A percentile compares a stretch with the other conserved stretches of the same genome.
These are phyloP conservation scores for Arthroderma uncinatum DNA, from an alignment of 2,329 filamentous ascomycete species.

Conservation along the genomic window DNA sequence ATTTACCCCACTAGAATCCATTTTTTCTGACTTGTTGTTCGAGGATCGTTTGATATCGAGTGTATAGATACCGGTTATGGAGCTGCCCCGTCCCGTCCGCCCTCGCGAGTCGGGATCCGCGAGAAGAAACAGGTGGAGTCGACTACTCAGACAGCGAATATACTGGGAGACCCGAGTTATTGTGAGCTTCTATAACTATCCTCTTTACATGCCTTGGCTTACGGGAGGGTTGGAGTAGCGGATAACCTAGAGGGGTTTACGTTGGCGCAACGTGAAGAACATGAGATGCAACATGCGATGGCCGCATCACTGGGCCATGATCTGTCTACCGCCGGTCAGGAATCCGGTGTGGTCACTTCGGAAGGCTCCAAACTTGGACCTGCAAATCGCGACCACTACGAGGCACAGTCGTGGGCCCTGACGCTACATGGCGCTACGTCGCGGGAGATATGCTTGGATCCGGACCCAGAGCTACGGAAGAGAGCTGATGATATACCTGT, in stretches of 20 bases:
- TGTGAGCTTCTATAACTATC: not conserved
- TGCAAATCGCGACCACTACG: slow-evolving; percentile 45
- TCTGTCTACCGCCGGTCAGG: slow-evolving; percentile 32
- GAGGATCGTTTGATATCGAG: slow-evolving; percentile 15
- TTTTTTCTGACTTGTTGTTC: slow-evolving; percentile 5
- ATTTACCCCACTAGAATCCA: not conserved
- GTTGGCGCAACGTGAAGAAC: slow-evolving; percentile 35
- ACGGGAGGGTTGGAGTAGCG: not conserved
- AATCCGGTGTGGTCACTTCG: slow-evolving; percentile 41
- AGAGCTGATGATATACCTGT: slow-evolving; percentile 41
- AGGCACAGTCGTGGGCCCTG: slow-evolving; percentile 46
- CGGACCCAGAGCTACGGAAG: slow-evolving; percentile 40
- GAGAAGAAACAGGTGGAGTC: not conserved
- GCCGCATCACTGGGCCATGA: slow-evolving; percentile 35
- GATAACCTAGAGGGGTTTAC: slow-evolving; percentile 18
- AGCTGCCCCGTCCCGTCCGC: slow-evolving; percentile 37
- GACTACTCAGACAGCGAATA: not conserved
- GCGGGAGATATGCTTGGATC: slow-evolving; percentile 45
- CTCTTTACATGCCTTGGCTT: not conserved
- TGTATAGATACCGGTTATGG: slow-evolving; percentile 23
- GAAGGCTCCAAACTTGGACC: slow-evolving; percentile 40
- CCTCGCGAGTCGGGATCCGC: slow-evolving; percentile 32
- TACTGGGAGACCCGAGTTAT: not conserved
- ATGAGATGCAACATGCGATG: slow-evolving; percentile 37
- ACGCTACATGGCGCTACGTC: slow-evolving; percentile 37